Evolutionary conservation across 2,329 filamentous ascomycete genomes (phyloP).

Genomic region (Aspergillus floridensis): DNA sequence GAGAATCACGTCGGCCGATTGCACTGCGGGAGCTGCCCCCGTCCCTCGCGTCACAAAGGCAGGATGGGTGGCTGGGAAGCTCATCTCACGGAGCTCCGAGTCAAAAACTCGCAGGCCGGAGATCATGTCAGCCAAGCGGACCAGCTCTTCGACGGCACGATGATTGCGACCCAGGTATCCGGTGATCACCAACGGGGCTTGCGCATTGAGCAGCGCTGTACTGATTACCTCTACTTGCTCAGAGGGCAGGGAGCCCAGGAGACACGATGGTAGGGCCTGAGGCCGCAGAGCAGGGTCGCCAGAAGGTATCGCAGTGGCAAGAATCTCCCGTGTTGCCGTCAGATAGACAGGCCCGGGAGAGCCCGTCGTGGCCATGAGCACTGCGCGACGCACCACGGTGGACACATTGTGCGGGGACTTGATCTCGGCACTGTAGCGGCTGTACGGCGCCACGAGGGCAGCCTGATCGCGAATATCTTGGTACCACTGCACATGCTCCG

Average conservation of each 20-base stretch:
- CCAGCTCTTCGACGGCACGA: constrained; percentile 41
- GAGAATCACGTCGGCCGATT: constrained; percentile 74
- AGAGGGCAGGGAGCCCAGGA: constrained; percentile 3
- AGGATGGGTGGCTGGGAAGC: constrained; percentile 40
- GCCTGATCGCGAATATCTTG: constrained; percentile 78
- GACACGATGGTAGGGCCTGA: constrained; percentile 2
- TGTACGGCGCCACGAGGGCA: constrained; percentile 76
- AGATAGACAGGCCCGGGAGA: constrained; percentile 78
- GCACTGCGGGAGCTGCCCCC: constrained; percentile 68
- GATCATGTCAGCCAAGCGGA: constrained; percentile 47
- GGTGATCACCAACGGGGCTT: constrained; percentile 49
- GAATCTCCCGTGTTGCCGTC: constrained; percentile 71
- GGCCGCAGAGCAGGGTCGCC: constrained; percentile 13
- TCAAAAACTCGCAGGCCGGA: constrained; percentile 50
- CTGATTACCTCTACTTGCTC: constrained; percentile 38
- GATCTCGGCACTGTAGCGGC: constrained; percentile 75
- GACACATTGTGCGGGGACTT: constrained; percentile 80
- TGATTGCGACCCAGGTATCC: constrained; percentile 49
- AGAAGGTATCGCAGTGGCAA: constrained; percentile 46
- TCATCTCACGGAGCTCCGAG: constrained; percentile 52
- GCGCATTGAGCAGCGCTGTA: constrained; percentile 41
- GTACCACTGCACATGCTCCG: constrained; percentile 63
- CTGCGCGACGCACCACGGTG: constrained; percentile 77
- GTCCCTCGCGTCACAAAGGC: constrained; percentile 53
- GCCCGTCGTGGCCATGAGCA: constrained; percentile 73